Percentiles rank a stretch among this genome's conserved stretches.
These are phyloP conservation scores for Echites panduratus DNA, from an alignment of 257 asterid genomes.

Conservation along the genomic window DNA sequence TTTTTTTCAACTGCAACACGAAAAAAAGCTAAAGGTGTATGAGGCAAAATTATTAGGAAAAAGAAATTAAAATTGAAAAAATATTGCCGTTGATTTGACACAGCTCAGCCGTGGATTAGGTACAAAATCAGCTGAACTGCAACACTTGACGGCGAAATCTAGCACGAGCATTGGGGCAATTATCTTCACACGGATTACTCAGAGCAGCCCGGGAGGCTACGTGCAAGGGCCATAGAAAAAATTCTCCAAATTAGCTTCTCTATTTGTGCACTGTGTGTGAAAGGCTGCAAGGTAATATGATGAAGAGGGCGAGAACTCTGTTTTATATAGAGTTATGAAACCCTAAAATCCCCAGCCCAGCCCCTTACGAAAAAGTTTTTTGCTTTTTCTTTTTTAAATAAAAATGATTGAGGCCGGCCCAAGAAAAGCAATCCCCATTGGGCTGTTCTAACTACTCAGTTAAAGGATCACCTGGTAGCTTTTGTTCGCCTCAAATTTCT, in stretches of 20 bases:
- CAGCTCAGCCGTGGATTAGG: slow-evolving; percentile 50
- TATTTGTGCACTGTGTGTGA: background rate
- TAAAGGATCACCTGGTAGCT: too few species aligned
- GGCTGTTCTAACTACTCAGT: too few species aligned
- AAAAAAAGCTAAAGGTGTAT: slow-evolving; percentile 58
- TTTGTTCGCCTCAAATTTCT: too few species aligned
- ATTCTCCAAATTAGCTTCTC: too few species aligned
- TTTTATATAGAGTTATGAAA: background rate
- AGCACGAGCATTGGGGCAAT: slow-evolving; percentile 90
- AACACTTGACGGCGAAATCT: slow-evolving; percentile 71
- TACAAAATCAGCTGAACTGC: slow-evolving; percentile 53
- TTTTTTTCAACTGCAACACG: slow-evolving; percentile 24
- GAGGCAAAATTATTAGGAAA: slow-evolving; percentile 27
- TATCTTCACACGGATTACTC: slow-evolving; percentile 46
- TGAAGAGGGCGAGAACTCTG: background rate
- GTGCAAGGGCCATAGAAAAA: slow-evolving; percentile 23
- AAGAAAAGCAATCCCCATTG: too few species aligned
- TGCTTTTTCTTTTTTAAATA: too few species aligned
- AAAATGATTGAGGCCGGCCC: background rate
- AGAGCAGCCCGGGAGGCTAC: slow-evolving; percentile 93
- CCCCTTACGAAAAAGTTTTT: too few species aligned
- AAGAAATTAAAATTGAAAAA: background rate
- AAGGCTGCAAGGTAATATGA: background rate
- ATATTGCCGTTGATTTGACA: slow-evolving; percentile 69
- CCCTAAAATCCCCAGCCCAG: too few species aligned